Evolutionary conservation across 1,284 basidiomycete species (phyloP).

Genomic region (Boletus mariae): DNA sequence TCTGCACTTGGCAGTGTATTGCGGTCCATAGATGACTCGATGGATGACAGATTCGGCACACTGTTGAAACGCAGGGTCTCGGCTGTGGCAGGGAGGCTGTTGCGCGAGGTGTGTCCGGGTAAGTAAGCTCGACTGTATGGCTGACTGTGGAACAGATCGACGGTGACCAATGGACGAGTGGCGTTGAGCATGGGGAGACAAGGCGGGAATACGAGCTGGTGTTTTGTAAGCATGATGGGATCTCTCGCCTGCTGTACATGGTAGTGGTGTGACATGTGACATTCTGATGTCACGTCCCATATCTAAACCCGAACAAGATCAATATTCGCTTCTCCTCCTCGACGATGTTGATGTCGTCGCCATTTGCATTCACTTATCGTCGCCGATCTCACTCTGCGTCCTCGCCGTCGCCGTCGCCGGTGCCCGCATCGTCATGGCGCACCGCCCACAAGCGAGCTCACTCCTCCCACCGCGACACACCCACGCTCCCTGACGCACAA

Average conservation of each 20-base stretch:
- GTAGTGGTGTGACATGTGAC: conserved; percentile 11
- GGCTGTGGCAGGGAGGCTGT: conserved; percentile 5
- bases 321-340: neutral
- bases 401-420: conserved; percentile 37
- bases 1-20: conserved; percentile 37
- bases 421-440: conserved; percentile 38
- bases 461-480: conserved; percentile 35
- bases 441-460: conserved; percentile 46
- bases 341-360: conserved; percentile 24
- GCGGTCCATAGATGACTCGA: conserved; percentile 13
- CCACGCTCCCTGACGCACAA: conserved; percentile 38
- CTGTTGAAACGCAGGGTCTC: conserved; percentile 18
- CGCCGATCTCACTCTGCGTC: conserved; percentile 58
- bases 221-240: conserved; percentile 16
- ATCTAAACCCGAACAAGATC: conserved; percentile 18
- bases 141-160: conserved; percentile 11
- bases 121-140: neutral
- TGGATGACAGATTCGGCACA: conserved; percentile 4
- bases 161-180: neutral
- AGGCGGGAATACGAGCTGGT: conserved; percentile 17
- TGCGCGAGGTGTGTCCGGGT: conserved; percentile 11
- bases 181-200: neutral
- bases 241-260: conserved; percentile 24
- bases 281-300: conserved; percentile 9
- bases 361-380: conserved; percentile 39